Conservation (phyloP, 805 yeast genomes). For the Schwanniomyces pseudopolymorphus region DNA sequence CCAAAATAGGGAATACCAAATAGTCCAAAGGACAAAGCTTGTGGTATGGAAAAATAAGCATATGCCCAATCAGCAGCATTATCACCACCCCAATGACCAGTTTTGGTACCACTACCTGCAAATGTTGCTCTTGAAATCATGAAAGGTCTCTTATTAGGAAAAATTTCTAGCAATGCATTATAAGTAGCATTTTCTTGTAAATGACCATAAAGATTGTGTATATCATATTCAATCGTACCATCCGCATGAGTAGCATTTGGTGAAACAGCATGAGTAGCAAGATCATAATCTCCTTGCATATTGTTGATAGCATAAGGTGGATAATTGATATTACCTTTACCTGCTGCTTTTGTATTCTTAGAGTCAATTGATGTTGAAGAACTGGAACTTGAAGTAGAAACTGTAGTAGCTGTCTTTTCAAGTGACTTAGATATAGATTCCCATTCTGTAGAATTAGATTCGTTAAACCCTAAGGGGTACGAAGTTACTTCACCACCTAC, state of each 20-base stretch:
- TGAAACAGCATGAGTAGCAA: constrained; percentile 23
- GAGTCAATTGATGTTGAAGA: constrained; percentile 11
- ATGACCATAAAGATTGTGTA: constrained; percentile 25
- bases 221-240: constrained; percentile 26
- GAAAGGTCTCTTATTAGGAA: constrained; percentile 22
- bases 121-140: constrained; percentile 21
- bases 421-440: constrained; percentile 8
- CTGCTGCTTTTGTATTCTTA: constrained; percentile 17
- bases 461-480: constrained; percentile 16
- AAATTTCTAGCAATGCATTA: constrained; percentile 15
- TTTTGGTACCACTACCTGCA: constrained; percentile 19
- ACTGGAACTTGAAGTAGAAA: constrained; percentile 9
- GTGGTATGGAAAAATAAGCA: constrained; percentile 24
- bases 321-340: constrained; percentile 27
- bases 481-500: constrained; percentile 10
- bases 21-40: constrained; percentile 21
- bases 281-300: constrained; percentile 19
- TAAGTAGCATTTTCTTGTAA: constrained; percentile 19
- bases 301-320: constrained; percentile 35
- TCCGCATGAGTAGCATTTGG: constrained; percentile 29
- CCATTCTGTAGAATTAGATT: constrained; percentile 16
- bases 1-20: constrained; percentile 27
- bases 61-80: constrained; percentile 17
- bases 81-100: constrained; percentile 28
- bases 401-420: constrained; percentile 12